A percentile compares a stretch with the other conserved stretches of the same genome.
Evolutionary conservation across 768 basidiomycete genomes (phyloP).

Genomic region (Mycena belliarum): DNA sequence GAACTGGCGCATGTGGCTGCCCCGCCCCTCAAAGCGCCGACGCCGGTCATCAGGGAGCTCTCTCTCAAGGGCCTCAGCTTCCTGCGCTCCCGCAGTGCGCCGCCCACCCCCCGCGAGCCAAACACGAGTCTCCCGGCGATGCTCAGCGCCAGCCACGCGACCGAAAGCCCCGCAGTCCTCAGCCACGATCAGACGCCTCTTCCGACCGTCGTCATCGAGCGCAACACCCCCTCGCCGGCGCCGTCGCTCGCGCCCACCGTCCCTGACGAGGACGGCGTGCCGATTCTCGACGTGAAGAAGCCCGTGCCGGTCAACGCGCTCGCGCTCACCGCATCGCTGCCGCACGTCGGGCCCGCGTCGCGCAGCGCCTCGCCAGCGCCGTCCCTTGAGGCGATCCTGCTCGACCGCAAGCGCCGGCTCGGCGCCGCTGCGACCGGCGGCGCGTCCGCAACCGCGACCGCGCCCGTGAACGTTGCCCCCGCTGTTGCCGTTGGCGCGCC

Average conservation of each 20-base stretch:
- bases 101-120: conserved; percentile 50
- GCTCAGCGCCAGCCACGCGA: conserved; percentile 9
- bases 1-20: conserved; percentile 20
- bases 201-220: conserved; percentile 30
- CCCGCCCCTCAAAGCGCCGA: conserved; percentile 21
- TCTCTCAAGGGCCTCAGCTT: conserved; percentile 51
- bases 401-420: conserved; percentile 65
- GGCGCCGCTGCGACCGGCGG: conserved; percentile 23
- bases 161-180: conserved; percentile 15
- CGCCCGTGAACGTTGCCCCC: conserved; percentile 3
- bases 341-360: conserved; percentile 17
- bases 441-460: conserved; percentile 1
- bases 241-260: conserved; percentile 22
- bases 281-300: conserved; percentile 5
- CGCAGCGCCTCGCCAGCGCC: conserved; percentile 51
- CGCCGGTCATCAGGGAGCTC: conserved; percentile 38
- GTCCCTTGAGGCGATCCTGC: conserved; percentile 64
- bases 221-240: conserved; percentile 25
- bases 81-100: conserved; percentile 58
- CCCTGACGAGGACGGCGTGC: conserved; percentile 11
- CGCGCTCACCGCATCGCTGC: conserved; percentile 20
- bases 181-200: neutral
- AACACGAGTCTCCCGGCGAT: conserved; percentile 4
- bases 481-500: conserved; percentile 21
- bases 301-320: conserved; percentile 11